phyloP scores from a whole-genome alignment of 2,329 filamentous ascomycete genomes.

The Huntiella bhutanensis region DNA sequence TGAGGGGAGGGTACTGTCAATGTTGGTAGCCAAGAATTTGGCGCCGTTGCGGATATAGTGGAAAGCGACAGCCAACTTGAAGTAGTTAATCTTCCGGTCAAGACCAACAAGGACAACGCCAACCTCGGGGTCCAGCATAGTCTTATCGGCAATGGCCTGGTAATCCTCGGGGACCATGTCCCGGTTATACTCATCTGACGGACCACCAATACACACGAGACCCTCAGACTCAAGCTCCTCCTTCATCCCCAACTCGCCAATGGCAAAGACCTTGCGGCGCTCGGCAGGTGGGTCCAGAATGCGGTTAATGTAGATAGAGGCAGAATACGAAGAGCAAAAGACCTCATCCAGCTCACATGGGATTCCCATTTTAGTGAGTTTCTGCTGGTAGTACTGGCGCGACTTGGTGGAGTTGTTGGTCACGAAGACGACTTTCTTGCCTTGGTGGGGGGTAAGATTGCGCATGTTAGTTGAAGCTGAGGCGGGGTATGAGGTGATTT shows the following conservation, averaged over 20 bases:
- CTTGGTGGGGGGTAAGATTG: conserved; percentile 23
- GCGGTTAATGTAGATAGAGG: conserved; percentile 85
- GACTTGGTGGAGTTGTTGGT: conserved; percentile 99
- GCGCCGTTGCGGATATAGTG: conserved; percentile 75
- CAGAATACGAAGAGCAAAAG: conserved; percentile 88
- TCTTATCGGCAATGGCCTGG: conserved; percentile 53
- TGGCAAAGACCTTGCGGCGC: conserved; percentile 84
- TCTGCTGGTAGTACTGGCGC: conserved; percentile 78
- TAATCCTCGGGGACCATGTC: conserved; percentile 72
- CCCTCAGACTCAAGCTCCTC: conserved; percentile 66
- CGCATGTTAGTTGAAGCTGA: not conserved
- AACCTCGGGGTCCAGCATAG: conserved; percentile 66
- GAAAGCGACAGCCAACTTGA: conserved; percentile 69
- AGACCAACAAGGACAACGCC: conserved; percentile 77
- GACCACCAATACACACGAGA: conserved; percentile 68
- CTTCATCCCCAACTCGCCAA: conserved; percentile 84
- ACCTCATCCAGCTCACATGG: conserved; percentile 70
- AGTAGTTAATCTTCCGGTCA: conserved; percentile 89
- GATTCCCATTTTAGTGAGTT: conserved; percentile 67
- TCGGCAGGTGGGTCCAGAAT: conserved; percentile 63
- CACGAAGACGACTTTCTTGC: conserved; percentile 85
- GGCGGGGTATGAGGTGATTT: conserved; percentile 6
- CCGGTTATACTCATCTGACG: conserved; percentile 57
- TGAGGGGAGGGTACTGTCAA: conserved; percentile 74
- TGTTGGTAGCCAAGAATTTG: conserved; percentile 80